Conservation (phyloP, 176 grass and related monocot species). For the Neostapfia colusana region DNA sequence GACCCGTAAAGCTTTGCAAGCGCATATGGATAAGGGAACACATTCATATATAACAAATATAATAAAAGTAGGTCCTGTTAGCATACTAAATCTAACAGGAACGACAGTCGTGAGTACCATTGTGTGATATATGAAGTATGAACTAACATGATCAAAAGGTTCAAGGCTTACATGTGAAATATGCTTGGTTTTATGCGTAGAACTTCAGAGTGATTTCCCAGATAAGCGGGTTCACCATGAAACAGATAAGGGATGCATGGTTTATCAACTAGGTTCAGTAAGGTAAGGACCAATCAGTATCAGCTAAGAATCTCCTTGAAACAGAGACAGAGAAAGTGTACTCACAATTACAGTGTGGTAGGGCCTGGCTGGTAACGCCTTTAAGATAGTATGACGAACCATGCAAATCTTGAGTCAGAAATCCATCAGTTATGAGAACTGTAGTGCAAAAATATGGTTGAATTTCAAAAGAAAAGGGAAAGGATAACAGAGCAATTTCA, state of each 20-base stretch:
- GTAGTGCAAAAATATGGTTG: not conserved
- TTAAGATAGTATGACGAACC: no score
- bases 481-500: not conserved
- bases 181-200: not conserved
- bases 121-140: slow-evolving; percentile 37
- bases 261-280: not conserved
- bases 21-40: slow-evolving; percentile 48
- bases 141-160: slow-evolving; percentile 20
- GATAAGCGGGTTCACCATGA: not conserved
- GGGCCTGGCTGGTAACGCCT: no score
- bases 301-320: not conserved
- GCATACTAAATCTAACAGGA: slow-evolving; percentile 30
- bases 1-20: slow-evolving; percentile 4
- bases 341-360: not conserved
- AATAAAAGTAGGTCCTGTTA: slow-evolving; percentile 9
- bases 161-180: slow-evolving; percentile 8
- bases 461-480: not conserved
- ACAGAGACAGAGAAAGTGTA: not conserved
- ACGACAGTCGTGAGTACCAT: slow-evolving; percentile 26
- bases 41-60: slow-evolving; percentile 6
- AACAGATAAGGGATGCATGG: not conserved
- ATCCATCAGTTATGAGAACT: not conserved
- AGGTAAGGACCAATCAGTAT: slow-evolving; percentile 12
- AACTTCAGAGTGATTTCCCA: slow-evolving; percentile 4
- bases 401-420: not conserved